A percentile compares a stretch with the other conserved stretches of the same genome.
Evolutionary conservation across 2,329 filamentous ascomycete genomes (phyloP).

Genomic region (Trichoderma polysporum): DNA sequence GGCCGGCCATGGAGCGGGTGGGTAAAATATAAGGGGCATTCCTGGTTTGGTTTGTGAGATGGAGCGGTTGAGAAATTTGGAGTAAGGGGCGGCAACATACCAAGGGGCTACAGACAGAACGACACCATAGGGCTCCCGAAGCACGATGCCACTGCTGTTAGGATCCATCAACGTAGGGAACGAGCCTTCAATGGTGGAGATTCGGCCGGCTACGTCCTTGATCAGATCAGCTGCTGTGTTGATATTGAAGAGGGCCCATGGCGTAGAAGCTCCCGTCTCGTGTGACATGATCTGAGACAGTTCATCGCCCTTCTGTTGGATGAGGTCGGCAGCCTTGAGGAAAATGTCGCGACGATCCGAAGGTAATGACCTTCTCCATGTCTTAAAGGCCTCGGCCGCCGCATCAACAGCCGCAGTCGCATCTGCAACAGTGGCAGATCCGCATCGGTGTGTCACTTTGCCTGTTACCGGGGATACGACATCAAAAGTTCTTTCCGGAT

Average conservation of each 20-base stretch:
- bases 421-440: slow-evolving; percentile 55
- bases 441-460: slow-evolving; percentile 54
- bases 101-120: slow-evolving; percentile 79
- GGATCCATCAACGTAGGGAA: slow-evolving; percentile 37
- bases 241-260: slow-evolving; percentile 46
- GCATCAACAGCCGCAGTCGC: slow-evolving; percentile 53
- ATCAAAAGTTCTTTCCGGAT: slow-evolving; percentile 49
- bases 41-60: slow-evolving; percentile 37
- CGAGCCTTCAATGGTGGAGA: slow-evolving; percentile 39
- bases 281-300: slow-evolving; percentile 56
- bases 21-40: slow-evolving; percentile 59
- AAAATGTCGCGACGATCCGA: slow-evolving; percentile 66
- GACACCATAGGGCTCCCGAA: slow-evolving; percentile 77
- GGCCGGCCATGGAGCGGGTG: slow-evolving; percentile 55
- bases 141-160: slow-evolving; percentile 55
- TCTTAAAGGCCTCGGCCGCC: slow-evolving; percentile 65
- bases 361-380: slow-evolving; percentile 66
- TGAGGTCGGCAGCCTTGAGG: slow-evolving; percentile 64
- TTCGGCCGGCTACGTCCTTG: slow-evolving; percentile 45
- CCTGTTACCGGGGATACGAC: slow-evolving; percentile 57
- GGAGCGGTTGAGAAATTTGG: background rate
- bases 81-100: slow-evolving; percentile 46
- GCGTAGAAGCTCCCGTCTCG: slow-evolving; percentile 44
- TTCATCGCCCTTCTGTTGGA: slow-evolving; percentile 60
- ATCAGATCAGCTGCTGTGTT: slow-evolving; percentile 38